Base-by-base conservation (phyloP, 768 basidiomycete species). In the Mycena polygramma region DNA sequence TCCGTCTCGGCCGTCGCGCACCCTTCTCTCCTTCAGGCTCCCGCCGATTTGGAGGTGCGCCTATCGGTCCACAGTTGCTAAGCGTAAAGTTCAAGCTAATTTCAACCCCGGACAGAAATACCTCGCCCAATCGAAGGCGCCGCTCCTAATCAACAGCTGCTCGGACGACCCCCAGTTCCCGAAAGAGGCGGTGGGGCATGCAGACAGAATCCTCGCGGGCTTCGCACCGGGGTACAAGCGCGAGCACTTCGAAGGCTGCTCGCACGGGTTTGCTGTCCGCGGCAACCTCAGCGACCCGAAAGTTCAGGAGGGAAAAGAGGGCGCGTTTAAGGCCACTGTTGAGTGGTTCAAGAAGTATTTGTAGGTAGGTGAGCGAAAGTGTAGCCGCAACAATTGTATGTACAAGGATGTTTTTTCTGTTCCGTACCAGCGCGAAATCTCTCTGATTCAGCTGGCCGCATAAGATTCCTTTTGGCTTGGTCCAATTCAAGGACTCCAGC, bases 1-100 rank as follows among this genome's bases (percentile, higher is more conserved):
- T 19, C 70, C 14, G 75, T 75, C 45, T 73, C 66, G 10, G 75
- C 77, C 17, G 68, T 74, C 60, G 66, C 77, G 4, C 81, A 82
- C 73, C 81, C 81, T 2, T 81, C 80, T 14, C 76, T 80, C 52
- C 76, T 82, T 55, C 41, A 80, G 43, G 61, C 78, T 41, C 80
- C 81, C 19, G 71, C 53, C 19, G 81, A 81, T 70, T 74, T 81
- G 59, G 75, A 81, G 63, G 74, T 65, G 17, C 19, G 1, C 7
- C 36, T n/a, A n/a, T n/a, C n/a, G n/a, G n/a, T n/a, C n/a, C n/a
- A n/a, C n/a, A n/a, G n/a, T n/a, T n/a, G n/a, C n/a, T n/a, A n/a
- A n/a, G n/a, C n/a, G n/a, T n/a, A n/a, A n/a, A n/a, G n/a, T n/a
- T n/a, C n/a, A n/a, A 36, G 3, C 22, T 36, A 26, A 51, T n/a